Conservation (phyloP, 371 early-diverging fungal species). For the Pancytospora epiphaga region DNA sequence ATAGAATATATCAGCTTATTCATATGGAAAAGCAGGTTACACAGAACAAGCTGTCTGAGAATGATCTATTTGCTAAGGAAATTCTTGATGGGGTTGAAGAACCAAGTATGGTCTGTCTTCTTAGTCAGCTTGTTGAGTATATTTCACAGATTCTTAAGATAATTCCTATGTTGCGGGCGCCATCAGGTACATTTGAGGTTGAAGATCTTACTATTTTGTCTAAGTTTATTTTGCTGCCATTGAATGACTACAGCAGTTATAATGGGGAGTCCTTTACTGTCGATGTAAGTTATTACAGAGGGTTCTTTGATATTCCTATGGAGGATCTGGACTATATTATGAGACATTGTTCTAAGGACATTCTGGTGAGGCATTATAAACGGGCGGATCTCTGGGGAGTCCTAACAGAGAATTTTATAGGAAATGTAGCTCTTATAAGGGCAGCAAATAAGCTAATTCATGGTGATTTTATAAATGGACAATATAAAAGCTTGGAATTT, state of each 20-base stretch:
- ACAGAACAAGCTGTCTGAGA: no score
- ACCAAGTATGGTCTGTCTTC: no score
- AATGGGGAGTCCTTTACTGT: background rate
- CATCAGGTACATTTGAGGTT: background rate
- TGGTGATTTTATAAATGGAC: background rate
- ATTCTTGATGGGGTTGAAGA: no score
- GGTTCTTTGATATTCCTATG: background rate
- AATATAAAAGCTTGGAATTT: constrained; percentile 3
- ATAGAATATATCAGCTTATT: background rate
- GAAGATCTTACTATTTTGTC: background rate
- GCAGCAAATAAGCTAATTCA: constrained; percentile 6
- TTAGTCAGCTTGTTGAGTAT: no score
- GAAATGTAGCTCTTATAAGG: background rate
- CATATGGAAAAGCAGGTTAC: no score
- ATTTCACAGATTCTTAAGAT: background rate
- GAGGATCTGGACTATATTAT: constrained; percentile 4
- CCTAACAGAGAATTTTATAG: background rate
- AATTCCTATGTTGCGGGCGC: background rate
- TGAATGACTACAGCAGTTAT: background rate
- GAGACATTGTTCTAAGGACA: background rate
- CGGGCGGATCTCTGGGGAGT: background rate
- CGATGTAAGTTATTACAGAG: background rate
- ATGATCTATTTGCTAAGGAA: no score
- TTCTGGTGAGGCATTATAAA: background rate
- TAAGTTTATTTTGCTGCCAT: constrained; percentile 1